Evolutionary conservation across 2,329 filamentous ascomycete genomes (phyloP), one percentile per base, ranked within the genome.

Genomic region (Pyricularia grisea): DNA sequence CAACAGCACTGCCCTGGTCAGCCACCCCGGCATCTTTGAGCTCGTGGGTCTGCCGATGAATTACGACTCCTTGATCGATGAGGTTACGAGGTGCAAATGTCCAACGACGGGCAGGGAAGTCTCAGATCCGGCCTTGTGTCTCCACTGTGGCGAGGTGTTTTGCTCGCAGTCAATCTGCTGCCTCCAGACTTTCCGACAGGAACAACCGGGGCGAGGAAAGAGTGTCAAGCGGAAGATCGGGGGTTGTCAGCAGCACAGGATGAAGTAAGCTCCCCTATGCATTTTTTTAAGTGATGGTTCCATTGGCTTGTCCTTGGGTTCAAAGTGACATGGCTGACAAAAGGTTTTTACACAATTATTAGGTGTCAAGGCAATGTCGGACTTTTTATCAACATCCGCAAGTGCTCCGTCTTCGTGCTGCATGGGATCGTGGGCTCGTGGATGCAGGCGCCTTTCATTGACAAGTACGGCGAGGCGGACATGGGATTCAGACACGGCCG

Each of bases 101-200:
- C 93, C 93, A 0, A 96, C 90, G 1, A 97, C 93, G 1, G 93
- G 93, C 72, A 96, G 95, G 77, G 94, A 97, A 73, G 82, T 99
- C 67, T 90, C 90, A 2, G 96, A 99, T 78, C 93, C 95, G 0
- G 92, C 91, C 72, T 87, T 99, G 55, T 99, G 95, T 76, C 85
- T 99, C 58, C 93, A 97, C 81, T 99, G 95, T 76, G 94, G 95
- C 42, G 93, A 94, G n/a, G 92, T 99, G 60, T 94, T 97, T 79
- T 99, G 95, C 79, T 93, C 91, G 11, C 95, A 99, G 81, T 93
- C 91, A 65, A 90, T 94, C 65, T 99, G 95, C 81, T 99, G 95
- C 77, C 88, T 92, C 75, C 89, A 88, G 74, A 83, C 88, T 70
- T 87, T 86, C 69, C 65, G 65, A 30, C 79, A 79, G 64, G 78